Base-by-base conservation (phyloP, 1,284 basidiomycete species). In the Fomitopsis schrenkii region DNA sequence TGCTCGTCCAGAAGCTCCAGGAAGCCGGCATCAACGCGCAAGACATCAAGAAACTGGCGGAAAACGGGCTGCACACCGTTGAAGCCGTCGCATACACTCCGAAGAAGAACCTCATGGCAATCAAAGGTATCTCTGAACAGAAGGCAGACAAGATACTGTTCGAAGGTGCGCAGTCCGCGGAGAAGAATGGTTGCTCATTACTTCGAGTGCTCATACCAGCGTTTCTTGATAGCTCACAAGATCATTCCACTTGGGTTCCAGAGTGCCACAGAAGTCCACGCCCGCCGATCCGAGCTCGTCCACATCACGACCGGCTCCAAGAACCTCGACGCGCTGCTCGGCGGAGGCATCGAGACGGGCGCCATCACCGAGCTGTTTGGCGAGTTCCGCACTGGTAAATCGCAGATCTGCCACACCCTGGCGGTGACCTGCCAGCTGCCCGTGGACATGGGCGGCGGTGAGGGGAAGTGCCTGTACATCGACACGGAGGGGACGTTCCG, bases 401-500 rank as follows among this genome's bases (percentile, higher is more conserved):
- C 95, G 41, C 97, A 99, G 72, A 84, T 99, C 57, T 99, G 97
- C 74, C 97, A 99, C 73, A 98, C 97, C 0, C 85, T 99, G 41
- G 95, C 97, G 0, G 97, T 98, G 15, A 98, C 97, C 6, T 99
- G 97, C 74, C 97, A 98, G 80, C 85, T 99, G 8, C 97, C 97
- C 0, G 91, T 97, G 52, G 91, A 88, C 68, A 98, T 98, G 96
- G 97, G 97, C 30, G 97, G 97, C 35, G 97, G 97, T 6, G 97
- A 99, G 76, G 97, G 97, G 55, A 99, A 99, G 78, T 98, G 97
- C 72, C 80, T 99, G 54, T 99, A 97, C 76, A 98, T 99, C 76
- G 97, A 99, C 75, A 99, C 97, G 0, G 97, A 99, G 73, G 96
- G 96, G 10, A 99, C 97, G 3, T 99, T 99, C 82, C 94, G 97